These are phyloP conservation scores for Lichtheimia ramosa DNA, from an alignment of 371 early-diverging fungal genomes.

Conservation along the genomic window DNA sequence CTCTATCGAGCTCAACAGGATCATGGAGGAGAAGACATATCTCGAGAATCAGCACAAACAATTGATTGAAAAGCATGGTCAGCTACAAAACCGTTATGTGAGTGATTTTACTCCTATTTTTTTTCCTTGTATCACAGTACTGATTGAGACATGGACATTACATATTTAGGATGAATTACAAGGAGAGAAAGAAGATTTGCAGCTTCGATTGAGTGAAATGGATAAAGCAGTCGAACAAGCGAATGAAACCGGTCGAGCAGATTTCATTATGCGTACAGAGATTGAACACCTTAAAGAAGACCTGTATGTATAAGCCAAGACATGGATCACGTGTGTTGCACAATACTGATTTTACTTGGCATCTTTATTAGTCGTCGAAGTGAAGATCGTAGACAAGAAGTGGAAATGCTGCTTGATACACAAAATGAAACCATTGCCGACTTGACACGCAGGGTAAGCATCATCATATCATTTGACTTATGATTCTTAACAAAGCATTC, in stretches of 20 bases:
- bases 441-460: constrained; percentile 57
- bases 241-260: constrained; percentile 78
- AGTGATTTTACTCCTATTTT: constrained; percentile 10
- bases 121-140: background rate
- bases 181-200: constrained; percentile 64
- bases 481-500: background rate
- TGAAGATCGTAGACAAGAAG: constrained; percentile 76
- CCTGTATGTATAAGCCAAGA: constrained; percentile 48
- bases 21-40: constrained; percentile 54
- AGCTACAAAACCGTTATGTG: constrained; percentile 64
- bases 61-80: constrained; percentile 58
- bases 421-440: constrained; percentile 65
- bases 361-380: constrained; percentile 60
- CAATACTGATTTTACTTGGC: constrained; percentile 13
- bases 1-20: constrained; percentile 17
- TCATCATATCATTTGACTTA: background rate
- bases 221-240: constrained; percentile 69
- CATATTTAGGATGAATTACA: constrained; percentile 71
- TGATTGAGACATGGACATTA: background rate
- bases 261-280: constrained; percentile 83
- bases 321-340: no score
- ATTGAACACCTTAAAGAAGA: constrained; percentile 85
- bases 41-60: constrained; percentile 57
- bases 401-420: constrained; percentile 62
- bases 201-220: constrained; percentile 67